Evolutionary conservation across 139 green algal genomes (phyloP).

Genomic region (Coccomyxa sp.): DNA sequence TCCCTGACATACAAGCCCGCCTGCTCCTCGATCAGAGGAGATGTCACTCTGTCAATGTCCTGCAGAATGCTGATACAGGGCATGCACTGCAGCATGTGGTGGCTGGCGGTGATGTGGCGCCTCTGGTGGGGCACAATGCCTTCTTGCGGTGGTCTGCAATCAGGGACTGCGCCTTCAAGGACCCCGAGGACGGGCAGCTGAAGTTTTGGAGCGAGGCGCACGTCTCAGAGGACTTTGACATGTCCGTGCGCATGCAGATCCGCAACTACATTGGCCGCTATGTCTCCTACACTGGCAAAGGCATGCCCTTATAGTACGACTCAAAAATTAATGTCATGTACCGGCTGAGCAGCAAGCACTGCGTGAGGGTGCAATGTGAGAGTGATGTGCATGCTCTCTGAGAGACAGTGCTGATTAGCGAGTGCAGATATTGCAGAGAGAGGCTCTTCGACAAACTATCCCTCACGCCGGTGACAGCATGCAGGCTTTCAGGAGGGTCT

Average conservation of each 20-base stretch:
- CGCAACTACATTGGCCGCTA: background rate
- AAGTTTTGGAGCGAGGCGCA: background rate
- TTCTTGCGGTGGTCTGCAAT: background rate
- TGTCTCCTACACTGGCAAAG: background rate
- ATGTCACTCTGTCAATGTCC: background rate
- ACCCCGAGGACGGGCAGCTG: background rate
- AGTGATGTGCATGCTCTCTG: background rate
- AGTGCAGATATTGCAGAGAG: no score
- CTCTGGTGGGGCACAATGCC: background rate
- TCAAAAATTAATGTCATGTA: background rate
- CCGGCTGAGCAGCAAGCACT: background rate
- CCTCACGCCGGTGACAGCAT: background rate
- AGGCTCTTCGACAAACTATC: no score
- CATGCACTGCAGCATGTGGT: background rate
- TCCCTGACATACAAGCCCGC: no score
- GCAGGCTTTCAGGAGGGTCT: conserved; percentile 1
- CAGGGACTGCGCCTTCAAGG: background rate
- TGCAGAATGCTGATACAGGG: background rate
- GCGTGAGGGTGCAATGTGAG: background rate
- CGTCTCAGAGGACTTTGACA: conserved; percentile 5
- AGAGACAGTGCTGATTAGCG: background rate
- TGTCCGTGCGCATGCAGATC: background rate
- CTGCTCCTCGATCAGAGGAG: no score
- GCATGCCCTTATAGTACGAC: background rate
- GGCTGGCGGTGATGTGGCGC: background rate